phyloP scores from a whole-genome alignment of 371 early-diverging fungal genomes.

The Batrachochytrium dendrobatidis region DNA sequence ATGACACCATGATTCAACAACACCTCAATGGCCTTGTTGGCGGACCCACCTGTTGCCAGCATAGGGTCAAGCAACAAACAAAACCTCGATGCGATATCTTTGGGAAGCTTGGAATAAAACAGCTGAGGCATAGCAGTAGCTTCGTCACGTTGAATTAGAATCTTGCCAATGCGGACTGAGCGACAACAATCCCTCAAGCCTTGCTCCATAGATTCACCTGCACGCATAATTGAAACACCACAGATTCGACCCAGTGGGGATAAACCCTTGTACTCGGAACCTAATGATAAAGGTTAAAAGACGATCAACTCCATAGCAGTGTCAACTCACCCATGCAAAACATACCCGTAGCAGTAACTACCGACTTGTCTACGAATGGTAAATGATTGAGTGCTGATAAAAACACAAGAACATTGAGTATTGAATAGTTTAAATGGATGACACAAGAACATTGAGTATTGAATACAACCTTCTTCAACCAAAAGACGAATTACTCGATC shows the following conservation, averaged over 20 bases:
- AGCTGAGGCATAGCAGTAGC: conserved; percentile 84
- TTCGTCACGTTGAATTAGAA: conserved; percentile 90
- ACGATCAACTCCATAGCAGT: too few relatives aligned
- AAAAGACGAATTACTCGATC: conserved; percentile 87
- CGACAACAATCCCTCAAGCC: conserved; percentile 85
- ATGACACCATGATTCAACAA: conserved; percentile 76
- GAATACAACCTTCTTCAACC: conserved; percentile 87
- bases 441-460: too few relatives aligned
- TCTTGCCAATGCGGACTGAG: conserved; percentile 85
- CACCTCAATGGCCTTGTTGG: conserved; percentile 84
- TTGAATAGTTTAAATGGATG: neutral
- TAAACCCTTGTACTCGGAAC: conserved; percentile 59
- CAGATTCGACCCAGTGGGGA: conserved; percentile 84
- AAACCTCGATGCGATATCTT: conserved; percentile 75
- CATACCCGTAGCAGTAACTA: conserved; percentile 76
- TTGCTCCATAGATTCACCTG: conserved; percentile 90
- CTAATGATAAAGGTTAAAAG: conserved; percentile 12
- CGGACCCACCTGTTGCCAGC: conserved; percentile 94
- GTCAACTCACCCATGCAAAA: too few relatives aligned
- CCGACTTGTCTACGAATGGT: conserved; percentile 70
- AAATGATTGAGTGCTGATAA: conserved; percentile 78
- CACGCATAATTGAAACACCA: conserved; percentile 93
- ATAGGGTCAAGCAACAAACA: conserved; percentile 87
- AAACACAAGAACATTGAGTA: neutral
- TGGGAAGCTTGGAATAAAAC: conserved; percentile 86